Percentiles rank a stretch among this genome's conserved stretches.
These are phyloP conservation scores for Daldinia caldariorum DNA, from an alignment of 495 filamentous ascomycete genomes.

Conservation along the genomic window DNA sequence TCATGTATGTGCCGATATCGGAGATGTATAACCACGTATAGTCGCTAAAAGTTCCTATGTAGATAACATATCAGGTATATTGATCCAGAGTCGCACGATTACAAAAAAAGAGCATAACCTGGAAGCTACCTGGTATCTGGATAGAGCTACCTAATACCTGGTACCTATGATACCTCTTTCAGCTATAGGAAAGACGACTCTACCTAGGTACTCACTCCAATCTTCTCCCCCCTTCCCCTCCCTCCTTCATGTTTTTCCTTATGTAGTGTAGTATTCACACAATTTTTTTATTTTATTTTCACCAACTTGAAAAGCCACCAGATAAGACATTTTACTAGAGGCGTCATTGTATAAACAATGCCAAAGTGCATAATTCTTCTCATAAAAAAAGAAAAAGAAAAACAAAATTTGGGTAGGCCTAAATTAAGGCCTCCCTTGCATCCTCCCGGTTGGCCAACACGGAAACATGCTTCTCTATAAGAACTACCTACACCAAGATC, in stretches of 20 bases:
- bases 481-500: neutral
- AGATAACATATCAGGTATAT: neutral
- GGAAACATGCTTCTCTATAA: slow-evolving; percentile 9
- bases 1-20: slow-evolving; percentile 28
- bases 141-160: neutral
- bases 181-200: neutral
- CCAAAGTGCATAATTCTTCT: slow-evolving; percentile 30
- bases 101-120: neutral
- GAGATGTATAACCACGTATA: neutral
- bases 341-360: slow-evolving; percentile 17
- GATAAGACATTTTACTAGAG: neutral
- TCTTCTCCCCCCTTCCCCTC: neutral
- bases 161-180: neutral
- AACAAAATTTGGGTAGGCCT: no score
- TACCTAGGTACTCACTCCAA: neutral
- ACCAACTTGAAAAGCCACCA: neutral
- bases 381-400: no score
- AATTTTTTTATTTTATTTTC: neutral
- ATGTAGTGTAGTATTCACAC: neutral
- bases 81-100: neutral
- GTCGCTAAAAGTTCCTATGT: neutral
- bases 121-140: no score
- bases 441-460: slow-evolving; percentile 12
- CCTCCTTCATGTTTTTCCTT: no score
- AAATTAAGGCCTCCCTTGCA: neutral